phyloP scores from a whole-genome alignment of 495 filamentous ascomycete species.

The Cercophora samala region DNA sequence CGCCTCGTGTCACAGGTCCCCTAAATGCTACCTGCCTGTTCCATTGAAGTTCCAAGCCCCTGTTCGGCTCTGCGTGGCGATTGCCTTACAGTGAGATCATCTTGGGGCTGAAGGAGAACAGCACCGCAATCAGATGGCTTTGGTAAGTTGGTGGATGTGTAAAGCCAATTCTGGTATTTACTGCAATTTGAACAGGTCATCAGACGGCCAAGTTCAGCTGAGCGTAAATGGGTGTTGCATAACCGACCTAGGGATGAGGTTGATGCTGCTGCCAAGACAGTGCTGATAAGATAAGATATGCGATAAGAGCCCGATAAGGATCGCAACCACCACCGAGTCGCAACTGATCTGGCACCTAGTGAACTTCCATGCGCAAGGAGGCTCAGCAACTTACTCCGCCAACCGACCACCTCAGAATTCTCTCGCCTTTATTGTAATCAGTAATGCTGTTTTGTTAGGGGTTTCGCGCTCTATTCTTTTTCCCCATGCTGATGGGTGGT shows the following conservation, averaged over 20 bases:
- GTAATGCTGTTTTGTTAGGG: not conserved
- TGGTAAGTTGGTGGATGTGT: not conserved
- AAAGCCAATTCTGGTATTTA: not conserved
- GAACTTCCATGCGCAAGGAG: not conserved
- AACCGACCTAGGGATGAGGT: not conserved
- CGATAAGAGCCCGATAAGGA: not conserved
- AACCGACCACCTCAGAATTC: not conserved
- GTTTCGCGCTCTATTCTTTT: not conserved
- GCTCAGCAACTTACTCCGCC: not conserved
- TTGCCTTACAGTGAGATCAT: not conserved
- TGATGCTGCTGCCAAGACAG: not conserved
- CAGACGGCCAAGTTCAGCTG: too few relatives aligned
- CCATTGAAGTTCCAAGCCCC: not conserved
- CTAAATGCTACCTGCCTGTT: not conserved
- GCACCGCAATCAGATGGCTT: not conserved
- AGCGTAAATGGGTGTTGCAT: not conserved
- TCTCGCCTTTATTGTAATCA: not conserved
- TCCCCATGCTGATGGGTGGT: not conserved
- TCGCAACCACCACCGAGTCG: not conserved
- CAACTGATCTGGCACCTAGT: not conserved
- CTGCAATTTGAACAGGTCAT: too few relatives aligned
- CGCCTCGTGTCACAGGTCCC: not conserved
- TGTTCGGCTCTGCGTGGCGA: not conserved
- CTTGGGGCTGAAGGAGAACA: too few relatives aligned
- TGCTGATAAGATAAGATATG: not conserved